A percentile compares a stretch with the other conserved stretches of the same genome.
Evolutionary conservation across 352 stramenopile species (phyloP).

Genomic region (Globisporangium megalacanthum): DNA sequence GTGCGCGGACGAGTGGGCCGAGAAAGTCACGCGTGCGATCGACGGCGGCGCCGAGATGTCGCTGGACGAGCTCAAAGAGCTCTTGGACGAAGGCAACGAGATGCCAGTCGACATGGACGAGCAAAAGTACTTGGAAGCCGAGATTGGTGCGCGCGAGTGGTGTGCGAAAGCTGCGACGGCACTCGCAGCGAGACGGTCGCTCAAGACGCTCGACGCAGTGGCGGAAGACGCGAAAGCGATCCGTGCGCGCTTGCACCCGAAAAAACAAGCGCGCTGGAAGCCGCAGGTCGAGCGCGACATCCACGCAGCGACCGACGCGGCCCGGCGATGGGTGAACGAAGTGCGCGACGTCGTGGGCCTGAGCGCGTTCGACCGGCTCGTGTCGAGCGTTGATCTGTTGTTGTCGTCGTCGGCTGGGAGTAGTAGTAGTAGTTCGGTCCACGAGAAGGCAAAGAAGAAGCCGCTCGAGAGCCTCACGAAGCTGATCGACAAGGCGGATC

Average conservation of each 20-base stretch:
- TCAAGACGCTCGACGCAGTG: slow-evolving; percentile 61
- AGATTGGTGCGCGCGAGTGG: slow-evolving; percentile 79
- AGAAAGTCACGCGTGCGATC: slow-evolving; percentile 75
- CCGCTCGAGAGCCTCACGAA: slow-evolving; percentile 61
- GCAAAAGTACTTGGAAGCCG: slow-evolving; percentile 66
- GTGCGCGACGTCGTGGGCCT: slow-evolving; percentile 61
- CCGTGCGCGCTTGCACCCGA: slow-evolving; percentile 58
- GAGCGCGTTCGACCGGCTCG: slow-evolving; percentile 58
- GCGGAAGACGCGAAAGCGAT: slow-evolving; percentile 64
- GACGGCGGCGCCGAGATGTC: slow-evolving; percentile 63
- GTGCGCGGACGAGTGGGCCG: slow-evolving; percentile 80
- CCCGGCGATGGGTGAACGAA: slow-evolving; percentile 72
- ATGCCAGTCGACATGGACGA: slow-evolving; percentile 90
- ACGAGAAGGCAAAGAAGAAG: slow-evolving; percentile 62
- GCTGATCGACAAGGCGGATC: slow-evolving; percentile 58
- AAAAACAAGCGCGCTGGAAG: slow-evolving; percentile 81
- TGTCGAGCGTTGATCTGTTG: slow-evolving; percentile 13
- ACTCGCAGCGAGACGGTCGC: slow-evolving; percentile 47
- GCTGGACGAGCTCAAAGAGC: slow-evolving; percentile 65
- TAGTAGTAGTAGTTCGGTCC: not conserved
- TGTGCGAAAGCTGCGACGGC: slow-evolving; percentile 46
- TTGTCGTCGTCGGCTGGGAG: no score
- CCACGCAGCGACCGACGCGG: slow-evolving; percentile 52
- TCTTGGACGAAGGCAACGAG: slow-evolving; percentile 71
- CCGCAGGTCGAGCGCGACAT: slow-evolving; percentile 81